These are phyloP conservation scores for Lactarius deliciosus DNA, from an alignment of 768 basidiomycete genomes.

Conservation along the genomic window DNA sequence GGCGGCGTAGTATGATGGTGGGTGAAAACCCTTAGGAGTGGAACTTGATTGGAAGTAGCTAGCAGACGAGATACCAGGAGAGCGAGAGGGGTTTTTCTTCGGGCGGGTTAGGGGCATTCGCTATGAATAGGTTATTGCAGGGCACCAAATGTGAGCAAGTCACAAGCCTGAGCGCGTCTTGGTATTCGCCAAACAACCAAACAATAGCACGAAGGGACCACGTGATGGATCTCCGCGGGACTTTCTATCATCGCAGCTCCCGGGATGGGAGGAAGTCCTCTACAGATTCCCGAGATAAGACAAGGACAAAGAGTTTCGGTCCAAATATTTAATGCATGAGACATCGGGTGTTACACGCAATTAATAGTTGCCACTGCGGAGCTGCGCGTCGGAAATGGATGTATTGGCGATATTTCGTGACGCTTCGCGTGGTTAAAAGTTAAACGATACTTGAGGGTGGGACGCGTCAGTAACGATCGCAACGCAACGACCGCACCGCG, in stretches of 20 bases:
- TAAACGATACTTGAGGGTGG: not conserved
- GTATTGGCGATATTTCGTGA: not conserved
- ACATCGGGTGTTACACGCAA: not conserved
- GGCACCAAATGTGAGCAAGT: not conserved
- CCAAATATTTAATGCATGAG: not conserved
- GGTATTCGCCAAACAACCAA: slow-evolving; percentile 21
- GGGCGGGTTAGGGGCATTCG: slow-evolving; percentile 28
- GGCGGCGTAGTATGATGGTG: slow-evolving; percentile 41
- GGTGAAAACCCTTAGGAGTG: slow-evolving; percentile 34
- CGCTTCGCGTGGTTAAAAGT: not conserved
- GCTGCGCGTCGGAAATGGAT: not conserved
- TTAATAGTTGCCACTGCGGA: not conserved
- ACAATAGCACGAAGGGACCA: slow-evolving; percentile 20
- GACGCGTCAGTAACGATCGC: not conserved
- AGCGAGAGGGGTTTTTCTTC: slow-evolving; percentile 26
- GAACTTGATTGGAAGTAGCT: slow-evolving; percentile 21
- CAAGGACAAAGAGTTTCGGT: not conserved
- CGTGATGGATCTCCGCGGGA: slow-evolving; percentile 10
- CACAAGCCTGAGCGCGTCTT: not conserved
- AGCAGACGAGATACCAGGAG: slow-evolving; percentile 27
- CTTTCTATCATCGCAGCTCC: not conserved
- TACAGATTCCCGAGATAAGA: not conserved
- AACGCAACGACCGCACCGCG: not conserved
- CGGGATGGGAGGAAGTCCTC: not conserved
- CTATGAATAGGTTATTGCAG: not conserved